phyloP scores from a whole-genome alignment of 1,139 yeast species.

The Geotrichum carabidarum region DNA sequence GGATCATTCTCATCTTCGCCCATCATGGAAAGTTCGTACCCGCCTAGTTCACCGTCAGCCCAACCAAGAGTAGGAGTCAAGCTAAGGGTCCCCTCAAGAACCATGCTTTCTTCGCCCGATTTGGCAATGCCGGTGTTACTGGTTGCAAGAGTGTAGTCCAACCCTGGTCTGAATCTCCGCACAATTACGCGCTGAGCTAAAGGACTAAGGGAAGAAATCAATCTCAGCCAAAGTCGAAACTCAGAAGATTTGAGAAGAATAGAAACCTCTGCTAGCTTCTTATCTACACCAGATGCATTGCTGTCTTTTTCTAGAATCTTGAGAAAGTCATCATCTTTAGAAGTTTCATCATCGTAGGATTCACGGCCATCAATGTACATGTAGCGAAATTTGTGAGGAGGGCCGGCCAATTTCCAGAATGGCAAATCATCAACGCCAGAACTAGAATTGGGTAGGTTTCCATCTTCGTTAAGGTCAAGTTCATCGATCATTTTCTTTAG shows the following conservation, averaged over 20 bases:
- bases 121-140: slow-evolving; percentile 32
- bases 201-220: slow-evolving; percentile 60
- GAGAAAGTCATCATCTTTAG: slow-evolving; percentile 24
- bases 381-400: slow-evolving; percentile 92
- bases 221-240: slow-evolving; percentile 65
- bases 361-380: slow-evolving; percentile 56
- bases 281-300: slow-evolving; percentile 24
- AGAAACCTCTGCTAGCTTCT: slow-evolving; percentile 50
- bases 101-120: slow-evolving; percentile 21
- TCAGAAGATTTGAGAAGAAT: slow-evolving; percentile 53
- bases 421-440: slow-evolving; percentile 54
- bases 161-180: slow-evolving; percentile 91
- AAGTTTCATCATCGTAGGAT: slow-evolving; percentile 15
- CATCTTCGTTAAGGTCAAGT: slow-evolving; percentile 37
- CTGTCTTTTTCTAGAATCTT: not conserved
- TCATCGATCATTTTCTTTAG: slow-evolving; percentile 48
- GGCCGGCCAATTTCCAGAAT: slow-evolving; percentile 80
- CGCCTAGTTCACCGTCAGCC: slow-evolving; percentile 87
- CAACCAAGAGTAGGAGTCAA: slow-evolving; percentile 78
- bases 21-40: slow-evolving; percentile 82
- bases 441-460: slow-evolving; percentile 61
- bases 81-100: slow-evolving; percentile 65
- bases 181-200: slow-evolving; percentile 63
- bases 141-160: slow-evolving; percentile 89
- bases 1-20: slow-evolving; percentile 44